These are phyloP conservation scores for Curvularia spicifera DNA, from an alignment of 2,329 filamentous ascomycete species.

Conservation along the genomic window DNA sequence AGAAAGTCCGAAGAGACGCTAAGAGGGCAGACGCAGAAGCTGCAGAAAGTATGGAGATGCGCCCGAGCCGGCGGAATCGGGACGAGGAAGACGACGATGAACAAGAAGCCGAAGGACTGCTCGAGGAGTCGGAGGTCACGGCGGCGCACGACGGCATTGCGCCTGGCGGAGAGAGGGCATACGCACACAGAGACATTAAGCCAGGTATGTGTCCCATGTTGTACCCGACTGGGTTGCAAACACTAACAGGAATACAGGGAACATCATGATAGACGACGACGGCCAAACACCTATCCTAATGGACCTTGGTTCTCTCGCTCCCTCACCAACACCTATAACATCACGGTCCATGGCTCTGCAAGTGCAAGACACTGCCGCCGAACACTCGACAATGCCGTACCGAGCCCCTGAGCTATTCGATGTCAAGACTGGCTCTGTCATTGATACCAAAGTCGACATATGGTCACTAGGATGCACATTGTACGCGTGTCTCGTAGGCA, in stretches of 20 bases:
- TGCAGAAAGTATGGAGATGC: constrained; percentile 54
- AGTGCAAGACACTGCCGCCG: constrained; percentile 91
- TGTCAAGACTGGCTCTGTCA: constrained; percentile 87
- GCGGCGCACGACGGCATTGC: constrained; percentile 70
- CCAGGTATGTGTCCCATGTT: constrained; percentile 68
- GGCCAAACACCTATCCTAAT: constrained; percentile 90
- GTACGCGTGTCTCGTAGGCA: constrained; percentile 94
- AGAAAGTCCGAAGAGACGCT: constrained; percentile 62
- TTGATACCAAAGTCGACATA: constrained; percentile 97
- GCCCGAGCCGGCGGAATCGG: constrained; percentile 47
- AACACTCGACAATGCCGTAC: constrained; percentile 98
- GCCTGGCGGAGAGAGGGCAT: constrained; percentile 75
- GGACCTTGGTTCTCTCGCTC: constrained; percentile 92
- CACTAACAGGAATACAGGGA: constrained; percentile 60
- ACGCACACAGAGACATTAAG: constrained; percentile 96
- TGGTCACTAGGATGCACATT: constrained; percentile 98
- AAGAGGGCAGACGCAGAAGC: constrained; percentile 60
- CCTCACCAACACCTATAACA: constrained; percentile 86
- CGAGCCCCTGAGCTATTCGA: constrained; percentile 97
- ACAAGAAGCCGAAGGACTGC: constrained; percentile 79
- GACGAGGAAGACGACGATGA: constrained; percentile 69
- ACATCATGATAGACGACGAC: constrained; percentile 97
- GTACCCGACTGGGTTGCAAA: neutral
- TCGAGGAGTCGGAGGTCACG: constrained; percentile 78
- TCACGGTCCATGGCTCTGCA: constrained; percentile 88